Base-by-base conservation (phyloP, 2,329 filamentous ascomycete species). In the Cadophora sp. region DNA sequence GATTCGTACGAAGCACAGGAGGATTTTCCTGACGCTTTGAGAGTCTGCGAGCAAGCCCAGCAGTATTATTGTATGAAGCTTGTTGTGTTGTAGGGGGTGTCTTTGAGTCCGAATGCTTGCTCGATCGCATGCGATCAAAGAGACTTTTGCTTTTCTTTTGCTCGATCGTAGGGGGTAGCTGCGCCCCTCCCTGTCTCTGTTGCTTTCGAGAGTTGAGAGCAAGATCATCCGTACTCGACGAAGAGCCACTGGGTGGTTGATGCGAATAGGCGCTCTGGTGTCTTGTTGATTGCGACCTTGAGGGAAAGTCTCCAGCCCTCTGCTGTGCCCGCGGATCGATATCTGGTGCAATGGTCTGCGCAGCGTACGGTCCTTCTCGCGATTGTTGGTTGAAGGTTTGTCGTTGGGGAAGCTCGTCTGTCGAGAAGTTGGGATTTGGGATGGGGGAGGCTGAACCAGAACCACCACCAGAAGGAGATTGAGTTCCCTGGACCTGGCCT, bases 11-110 rank as follows among this genome's bases (percentile, higher is more conserved):
- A 71, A 84, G 69, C 11, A 64, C 60, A 73, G 73, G 79, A 75
- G 72, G 80, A 76, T 78, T 84, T 82, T 82, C 85, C 85, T 77
- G 85, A 79, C 75, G 86, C 83, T 80, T 89, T 55, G 88, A 90
- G 37, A 84, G 82, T 72, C 85, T 82, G 71, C 86, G 86, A 72
- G 79, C 81, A 59, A 88, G 78, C 62, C 83, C 82, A 59, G 79
- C 72, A 68, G 80, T 81, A 74, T 84, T 85, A 75, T 85, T 84
- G 81, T 86, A 84, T 16, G 68, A 65, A 12, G 70, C 48, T 59
- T 63, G 61, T 27, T 64, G 62, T 29, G 69, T 37, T 40, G 70
- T 64, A 22, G 72, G 62, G 72, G 73, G 60, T 46, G 66, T 62
- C 70, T 75, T 72, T 66, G 64, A 66, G 50, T 76, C 74, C 12